Conservation (phyloP, 1,284 basidiomycete genomes). For the Malassezia nana region DNA sequence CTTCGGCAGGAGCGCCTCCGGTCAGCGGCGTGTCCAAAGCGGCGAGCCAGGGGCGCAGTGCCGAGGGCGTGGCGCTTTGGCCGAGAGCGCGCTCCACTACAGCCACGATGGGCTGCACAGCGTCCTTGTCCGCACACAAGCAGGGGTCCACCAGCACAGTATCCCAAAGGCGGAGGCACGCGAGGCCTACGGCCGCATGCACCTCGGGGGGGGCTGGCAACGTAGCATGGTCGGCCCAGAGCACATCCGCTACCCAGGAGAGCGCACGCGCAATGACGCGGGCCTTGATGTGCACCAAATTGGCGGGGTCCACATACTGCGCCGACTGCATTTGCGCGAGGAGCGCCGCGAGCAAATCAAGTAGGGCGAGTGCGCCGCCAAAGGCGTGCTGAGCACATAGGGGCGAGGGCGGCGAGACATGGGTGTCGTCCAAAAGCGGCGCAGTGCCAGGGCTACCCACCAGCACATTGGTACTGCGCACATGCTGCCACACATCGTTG, state of each 20-base stretch:
- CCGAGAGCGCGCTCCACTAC: slow-evolving; percentile 61
- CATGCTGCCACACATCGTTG: slow-evolving; percentile 70
- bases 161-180: slow-evolving; percentile 60
- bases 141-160: slow-evolving; percentile 57
- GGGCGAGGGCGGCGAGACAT: slow-evolving; percentile 4
- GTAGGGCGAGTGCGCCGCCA: slow-evolving; percentile 65
- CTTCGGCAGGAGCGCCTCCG: background rate
- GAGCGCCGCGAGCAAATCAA: slow-evolving; percentile 65
- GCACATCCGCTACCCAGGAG: slow-evolving; percentile 66
- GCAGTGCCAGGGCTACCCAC: slow-evolving; percentile 54
- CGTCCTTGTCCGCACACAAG: slow-evolving; percentile 7
- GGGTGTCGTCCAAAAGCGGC: slow-evolving; percentile 16
- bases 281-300: slow-evolving; percentile 62
- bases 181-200: slow-evolving; percentile 64
- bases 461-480: slow-evolving; percentile 64
- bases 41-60: slow-evolving; percentile 64
- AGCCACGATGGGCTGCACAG: slow-evolving; percentile 24
- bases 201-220: slow-evolving; percentile 61
- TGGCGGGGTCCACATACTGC: slow-evolving; percentile 52
- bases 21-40: slow-evolving; percentile 56
- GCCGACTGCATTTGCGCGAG: slow-evolving; percentile 63
- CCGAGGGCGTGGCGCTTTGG: slow-evolving; percentile 60
- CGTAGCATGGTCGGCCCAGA: slow-evolving; percentile 55
- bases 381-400: slow-evolving; percentile 50
- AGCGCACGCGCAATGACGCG: slow-evolving; percentile 68